Percentiles rank a stretch among this genome's conserved stretches.
phyloP scores from a whole-genome alignment of 2,329 filamentous ascomycete species.

The Blumeria hordei region DNA sequence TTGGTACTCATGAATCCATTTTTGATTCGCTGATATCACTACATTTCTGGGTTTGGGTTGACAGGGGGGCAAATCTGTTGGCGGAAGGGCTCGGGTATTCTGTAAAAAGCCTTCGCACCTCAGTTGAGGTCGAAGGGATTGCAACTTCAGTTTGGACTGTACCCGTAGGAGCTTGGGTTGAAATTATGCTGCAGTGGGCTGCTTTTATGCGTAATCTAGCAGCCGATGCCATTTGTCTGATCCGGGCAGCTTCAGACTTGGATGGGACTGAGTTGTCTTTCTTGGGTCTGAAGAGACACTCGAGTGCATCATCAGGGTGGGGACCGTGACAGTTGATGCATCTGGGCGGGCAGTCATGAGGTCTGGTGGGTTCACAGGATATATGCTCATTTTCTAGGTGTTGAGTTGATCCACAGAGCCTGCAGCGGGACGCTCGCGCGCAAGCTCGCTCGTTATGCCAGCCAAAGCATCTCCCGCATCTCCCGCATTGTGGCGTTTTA shows the following conservation, averaged over 20 bases:
- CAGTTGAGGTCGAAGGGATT: no score
- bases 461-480: not conserved
- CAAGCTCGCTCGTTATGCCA: conserved; percentile 1
- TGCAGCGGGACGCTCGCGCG: not conserved
- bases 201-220: not conserved
- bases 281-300: not conserved
- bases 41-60: not conserved
- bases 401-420: not conserved
- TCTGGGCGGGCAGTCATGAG: not conserved
- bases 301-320: not conserved
- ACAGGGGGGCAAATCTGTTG: not conserved
- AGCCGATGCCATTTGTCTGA: not conserved
- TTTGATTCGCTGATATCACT: no score
- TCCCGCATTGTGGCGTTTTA: not conserved
- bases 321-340: not conserved
- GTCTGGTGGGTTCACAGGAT: not conserved
- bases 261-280: not conserved
- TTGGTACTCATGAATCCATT: not conserved
- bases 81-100: not conserved
- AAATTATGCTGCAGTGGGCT: not conserved
- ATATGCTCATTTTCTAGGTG: not conserved
- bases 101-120: not conserved
- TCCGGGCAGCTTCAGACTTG: not conserved
- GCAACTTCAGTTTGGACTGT: not conserved
- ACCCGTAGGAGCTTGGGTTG: no score